A percentile compares a stretch with the other conserved stretches of the same genome.
Evolutionary conservation across 768 basidiomycete genomes (phyloP).

Genomic region (Cytidiella melzeri): DNA sequence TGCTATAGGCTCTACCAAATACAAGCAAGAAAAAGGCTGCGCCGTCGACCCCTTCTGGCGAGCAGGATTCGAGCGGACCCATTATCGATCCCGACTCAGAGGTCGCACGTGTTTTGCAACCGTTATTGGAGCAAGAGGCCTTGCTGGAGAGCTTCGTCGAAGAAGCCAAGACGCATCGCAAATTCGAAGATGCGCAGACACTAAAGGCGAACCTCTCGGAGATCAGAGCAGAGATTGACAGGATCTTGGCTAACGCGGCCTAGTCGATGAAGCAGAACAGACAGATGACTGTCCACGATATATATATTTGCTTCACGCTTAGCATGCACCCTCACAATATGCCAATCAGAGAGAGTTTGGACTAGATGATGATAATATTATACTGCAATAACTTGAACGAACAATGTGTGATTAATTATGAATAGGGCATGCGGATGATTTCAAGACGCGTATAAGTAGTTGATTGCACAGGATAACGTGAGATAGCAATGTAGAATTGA

Average conservation of each 20-base stretch:
- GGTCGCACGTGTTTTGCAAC: constrained; percentile 71
- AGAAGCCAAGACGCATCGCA: constrained; percentile 83
- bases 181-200: constrained; percentile 93
- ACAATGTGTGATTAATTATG: neutral
- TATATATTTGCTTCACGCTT: neutral
- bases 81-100: constrained; percentile 59
- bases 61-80: constrained; percentile 16
- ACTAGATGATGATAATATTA: constrained; percentile 1
- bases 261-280: constrained; percentile 1
- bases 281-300: constrained; percentile 1
- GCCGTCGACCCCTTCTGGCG: constrained; percentile 15
- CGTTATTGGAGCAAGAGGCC: constrained; percentile 90
- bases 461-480: neutral
- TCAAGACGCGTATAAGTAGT: neutral
- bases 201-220: constrained; percentile 75
- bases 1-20: constrained; percentile 40
- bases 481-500: no score
- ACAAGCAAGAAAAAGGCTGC: constrained; percentile 24
- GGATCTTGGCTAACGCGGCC: constrained; percentile 38
- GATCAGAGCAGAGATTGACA: constrained; percentile 79
- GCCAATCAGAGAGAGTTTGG: neutral
- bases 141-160: constrained; percentile 85
- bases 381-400: neutral
- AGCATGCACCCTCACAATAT: neutral
- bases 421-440: constrained; percentile 1